Evolutionary conservation across 2,329 filamentous ascomycete species (phyloP), one percentile per base, ranked within the genome.

Genomic region (Dactylellina sp.): DNA sequence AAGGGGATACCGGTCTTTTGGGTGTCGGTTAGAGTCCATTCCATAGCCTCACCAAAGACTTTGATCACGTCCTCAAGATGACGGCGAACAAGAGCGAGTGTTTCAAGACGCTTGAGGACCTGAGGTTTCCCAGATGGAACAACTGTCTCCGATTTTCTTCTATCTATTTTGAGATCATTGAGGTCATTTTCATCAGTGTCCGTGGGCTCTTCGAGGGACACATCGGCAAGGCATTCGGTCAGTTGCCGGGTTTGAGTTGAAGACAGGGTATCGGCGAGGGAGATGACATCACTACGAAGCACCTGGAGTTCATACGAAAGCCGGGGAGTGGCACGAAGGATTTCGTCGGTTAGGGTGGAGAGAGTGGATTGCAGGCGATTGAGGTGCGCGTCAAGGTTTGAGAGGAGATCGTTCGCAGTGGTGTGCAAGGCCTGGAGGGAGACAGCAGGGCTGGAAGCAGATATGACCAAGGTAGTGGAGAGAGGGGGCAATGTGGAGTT

Each of bases 41-140:
- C 90, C 91, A 98, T 97, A 32, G 95, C 94, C 78, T 96, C 90
- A 42, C 93, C 94, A 80, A 99, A 99, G 0, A 89, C 90, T 80
- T 91, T 91, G 79, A 98, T 93, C 22, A 98, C 93, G 0, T 89
- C 86, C 76, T 98, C 93, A 14, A 99, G 86, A n/a, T 93, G 90
- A 1, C 87, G 83, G 56, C 93, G 91, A 25, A 98, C 92, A 44
- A 90, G 86, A 2, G 90, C 91, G 39, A 99, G 85, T 12, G 90
- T 96, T 77, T 91, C 91, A 63, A 99, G 85, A 76, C 93, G 89
- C 57, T 86, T 86, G 20, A 78, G 76, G 12, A 76, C 77, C 18
- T 75, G 70, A 7, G 77, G 76, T 70, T 77, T 77, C n/a, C 50
- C 60, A 9, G 53, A 50, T 22, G 28, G 4, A 37, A 44, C 7